Conservation (phyloP, 768 basidiomycete species). For the Auriscalpium microsporum region DNA sequence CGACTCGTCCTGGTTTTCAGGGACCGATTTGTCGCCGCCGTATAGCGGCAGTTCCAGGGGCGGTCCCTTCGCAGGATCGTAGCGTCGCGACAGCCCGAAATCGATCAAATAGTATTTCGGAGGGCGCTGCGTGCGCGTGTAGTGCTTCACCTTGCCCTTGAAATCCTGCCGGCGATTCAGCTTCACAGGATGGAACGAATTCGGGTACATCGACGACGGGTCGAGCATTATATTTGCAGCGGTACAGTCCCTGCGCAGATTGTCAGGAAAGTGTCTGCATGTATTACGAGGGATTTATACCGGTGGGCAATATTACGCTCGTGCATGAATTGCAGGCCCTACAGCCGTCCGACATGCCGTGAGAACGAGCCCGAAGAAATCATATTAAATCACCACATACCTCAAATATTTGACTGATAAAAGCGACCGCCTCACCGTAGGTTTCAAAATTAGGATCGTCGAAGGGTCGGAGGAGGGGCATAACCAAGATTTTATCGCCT, state of each 20-base stretch:
- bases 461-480: conserved; percentile 17
- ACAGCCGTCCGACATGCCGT: too few species aligned
- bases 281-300: neutral
- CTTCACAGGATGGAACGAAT: conserved; percentile 3
- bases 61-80: conserved; percentile 4
- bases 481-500: conserved; percentile 11
- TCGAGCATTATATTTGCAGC: conserved; percentile 9
- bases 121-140: conserved; percentile 16
- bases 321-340: conserved; percentile 19
- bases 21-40: conserved; percentile 18
- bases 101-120: conserved; percentile 22
- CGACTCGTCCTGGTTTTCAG: conserved; percentile 14
- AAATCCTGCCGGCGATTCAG: neutral
- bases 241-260: conserved; percentile 7
- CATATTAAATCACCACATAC: conserved; percentile 6
- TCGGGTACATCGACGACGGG: conserved; percentile 3
- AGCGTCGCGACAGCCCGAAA: conserved; percentile 21
- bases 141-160: conserved; percentile 6
- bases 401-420: conserved; percentile 16
- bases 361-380: conserved; percentile 13
- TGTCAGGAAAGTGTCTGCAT: neutral
- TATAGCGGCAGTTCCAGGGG: conserved; percentile 13
- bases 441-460: conserved; percentile 18
- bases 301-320: conserved; percentile 14
- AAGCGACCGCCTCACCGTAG: conserved; percentile 19